Percentiles rank a stretch among this genome's conserved stretches.
phyloP scores from a whole-genome alignment of 371 early-diverging fungal genomes.

The Choanephora cucurbitarum region DNA sequence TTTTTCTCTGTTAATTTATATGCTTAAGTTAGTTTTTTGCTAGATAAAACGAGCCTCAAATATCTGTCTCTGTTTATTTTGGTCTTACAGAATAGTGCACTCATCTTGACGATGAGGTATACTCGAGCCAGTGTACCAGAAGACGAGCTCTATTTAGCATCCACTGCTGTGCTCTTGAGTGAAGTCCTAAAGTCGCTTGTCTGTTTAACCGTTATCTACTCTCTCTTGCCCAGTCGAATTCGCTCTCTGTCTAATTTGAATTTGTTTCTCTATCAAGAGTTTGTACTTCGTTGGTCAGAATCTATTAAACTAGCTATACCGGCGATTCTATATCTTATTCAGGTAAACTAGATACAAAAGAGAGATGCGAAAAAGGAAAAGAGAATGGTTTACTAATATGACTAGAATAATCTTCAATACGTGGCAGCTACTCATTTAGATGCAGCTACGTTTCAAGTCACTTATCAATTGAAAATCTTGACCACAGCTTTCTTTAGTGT shows the following conservation, averaged over 20 bases:
- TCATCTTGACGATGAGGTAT: constrained; percentile 79
- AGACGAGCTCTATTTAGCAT: constrained; percentile 63
- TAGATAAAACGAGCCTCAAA: constrained; percentile 45
- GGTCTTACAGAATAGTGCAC: constrained; percentile 82
- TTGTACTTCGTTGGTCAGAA: constrained; percentile 30
- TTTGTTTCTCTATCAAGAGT: constrained; percentile 20
- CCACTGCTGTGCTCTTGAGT: constrained; percentile 83
- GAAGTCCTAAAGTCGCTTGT: constrained; percentile 77
- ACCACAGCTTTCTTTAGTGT: constrained; percentile 93
- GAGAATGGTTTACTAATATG: not conserved
- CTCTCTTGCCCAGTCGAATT: constrained; percentile 5
- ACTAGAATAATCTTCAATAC: constrained; percentile 86
- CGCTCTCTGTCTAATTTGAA: constrained; percentile 17
- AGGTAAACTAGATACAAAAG: constrained; percentile 38
- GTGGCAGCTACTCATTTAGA: constrained; percentile 81
- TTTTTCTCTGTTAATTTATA: too few relatives aligned
- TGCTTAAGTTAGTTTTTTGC: not conserved
- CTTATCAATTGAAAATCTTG: constrained; percentile 92
- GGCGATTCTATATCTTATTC: constrained; percentile 84
- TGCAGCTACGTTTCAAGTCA: constrained; percentile 92
- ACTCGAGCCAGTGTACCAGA: constrained; percentile 51
- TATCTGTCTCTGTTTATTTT: constrained; percentile 76
- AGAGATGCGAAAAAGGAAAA: too few relatives aligned
- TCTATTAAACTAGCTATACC: constrained; percentile 69
- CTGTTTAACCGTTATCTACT: constrained; percentile 57